A percentile compares a stretch with the other conserved stretches of the same genome.
These are phyloP conservation scores for Epichloe baconii DNA, from an alignment of 2,329 filamentous ascomycete species.

Conservation along the genomic window DNA sequence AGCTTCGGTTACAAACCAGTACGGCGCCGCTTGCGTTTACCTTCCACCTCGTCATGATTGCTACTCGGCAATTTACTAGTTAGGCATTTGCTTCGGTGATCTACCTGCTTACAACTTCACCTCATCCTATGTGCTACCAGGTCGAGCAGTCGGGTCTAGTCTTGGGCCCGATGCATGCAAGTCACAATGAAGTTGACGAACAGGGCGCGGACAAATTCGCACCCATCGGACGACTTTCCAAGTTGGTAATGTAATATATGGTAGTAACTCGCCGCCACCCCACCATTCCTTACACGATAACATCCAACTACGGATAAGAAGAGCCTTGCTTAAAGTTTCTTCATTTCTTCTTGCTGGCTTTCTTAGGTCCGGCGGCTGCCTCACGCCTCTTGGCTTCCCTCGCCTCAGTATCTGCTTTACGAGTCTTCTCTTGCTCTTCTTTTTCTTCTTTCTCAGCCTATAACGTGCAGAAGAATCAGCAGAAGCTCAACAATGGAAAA, in stretches of 20 bases:
- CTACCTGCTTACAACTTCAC: too few species aligned
- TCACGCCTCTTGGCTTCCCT: constrained; percentile 43
- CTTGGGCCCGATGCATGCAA: too few species aligned
- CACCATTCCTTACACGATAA: background rate
- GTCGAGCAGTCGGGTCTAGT: too few species aligned
- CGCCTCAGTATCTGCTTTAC: constrained; percentile 38
- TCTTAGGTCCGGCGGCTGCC: constrained; percentile 37
- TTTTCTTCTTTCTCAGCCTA: constrained; percentile 47
- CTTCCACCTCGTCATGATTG: too few species aligned
- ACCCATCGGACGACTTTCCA: background rate
- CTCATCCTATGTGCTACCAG: too few species aligned
- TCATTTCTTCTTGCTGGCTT: constrained; percentile 34
- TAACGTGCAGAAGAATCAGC: constrained; percentile 10
- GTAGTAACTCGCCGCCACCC: background rate
- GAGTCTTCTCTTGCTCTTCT: constrained; percentile 36
- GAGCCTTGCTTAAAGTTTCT: background rate
- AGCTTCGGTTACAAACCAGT: too few species aligned
- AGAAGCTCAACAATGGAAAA: background rate
- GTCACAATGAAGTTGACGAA: too few species aligned
- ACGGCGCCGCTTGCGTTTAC: too few species aligned
- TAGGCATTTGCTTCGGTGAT: too few species aligned
- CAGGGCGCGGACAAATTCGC: background rate
- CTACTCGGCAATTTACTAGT: too few species aligned
- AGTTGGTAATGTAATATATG: background rate
- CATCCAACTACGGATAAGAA: background rate